Conservation (phyloP, 768 basidiomycete genomes). For the Lactifluus subvellereus region DNA sequence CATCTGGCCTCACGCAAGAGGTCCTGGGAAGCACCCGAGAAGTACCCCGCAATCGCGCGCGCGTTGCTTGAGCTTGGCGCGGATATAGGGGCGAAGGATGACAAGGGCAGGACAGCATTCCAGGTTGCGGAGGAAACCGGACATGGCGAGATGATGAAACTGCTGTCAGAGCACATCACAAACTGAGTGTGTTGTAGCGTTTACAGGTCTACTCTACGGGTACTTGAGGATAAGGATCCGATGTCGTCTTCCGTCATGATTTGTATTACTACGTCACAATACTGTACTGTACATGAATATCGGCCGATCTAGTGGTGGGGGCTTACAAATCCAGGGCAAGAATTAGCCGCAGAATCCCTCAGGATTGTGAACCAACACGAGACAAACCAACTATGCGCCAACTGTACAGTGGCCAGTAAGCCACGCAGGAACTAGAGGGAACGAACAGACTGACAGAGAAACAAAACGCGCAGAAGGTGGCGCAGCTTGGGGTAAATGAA, state of each 20-base stretch:
- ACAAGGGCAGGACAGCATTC: not conserved
- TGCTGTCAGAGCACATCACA: not conserved
- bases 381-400: too few relatives aligned
- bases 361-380: too few relatives aligned
- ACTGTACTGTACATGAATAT: constrained; percentile 31
- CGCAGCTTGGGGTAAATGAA: too few relatives aligned
- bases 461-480: too few relatives aligned
- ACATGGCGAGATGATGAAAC: not conserved
- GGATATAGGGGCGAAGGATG: not conserved
- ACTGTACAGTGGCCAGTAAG: too few relatives aligned
- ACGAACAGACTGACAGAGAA: too few relatives aligned
- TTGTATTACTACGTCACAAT: constrained; percentile 39
- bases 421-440: too few relatives aligned
- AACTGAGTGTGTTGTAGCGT: not conserved
- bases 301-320: too few relatives aligned
- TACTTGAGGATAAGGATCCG: too few relatives aligned
- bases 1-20: not conserved
- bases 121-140: not conserved
- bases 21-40: not conserved
- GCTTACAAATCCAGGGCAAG: too few relatives aligned
- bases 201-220: constrained; percentile 27
- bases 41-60: not conserved
- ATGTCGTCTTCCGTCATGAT: constrained; percentile 38
- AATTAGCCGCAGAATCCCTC: too few relatives aligned
- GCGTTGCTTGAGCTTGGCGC: not conserved